phyloP scores from a whole-genome alignment of 2,329 filamentous ascomycete genomes.

The Paracorniculantispora psalliotae region DNA sequence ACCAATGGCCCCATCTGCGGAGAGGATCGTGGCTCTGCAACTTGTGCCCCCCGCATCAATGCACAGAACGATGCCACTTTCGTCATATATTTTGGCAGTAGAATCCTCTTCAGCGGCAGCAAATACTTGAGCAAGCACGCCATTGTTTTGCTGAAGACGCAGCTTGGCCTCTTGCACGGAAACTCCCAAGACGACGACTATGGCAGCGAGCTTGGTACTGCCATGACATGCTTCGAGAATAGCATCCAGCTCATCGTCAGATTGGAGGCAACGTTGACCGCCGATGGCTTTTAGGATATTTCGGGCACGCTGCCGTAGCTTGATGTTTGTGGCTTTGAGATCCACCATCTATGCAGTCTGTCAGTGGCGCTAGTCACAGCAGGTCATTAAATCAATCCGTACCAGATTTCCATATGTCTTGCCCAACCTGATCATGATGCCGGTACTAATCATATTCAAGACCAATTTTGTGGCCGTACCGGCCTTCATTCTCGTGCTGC shows the following conservation, averaged over 20 bases:
- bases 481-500: constrained; percentile 41
- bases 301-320: constrained; percentile 24
- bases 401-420: constrained; percentile 40
- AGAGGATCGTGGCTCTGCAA: constrained; percentile 33
- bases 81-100: not conserved
- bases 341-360: constrained; percentile 26
- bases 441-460: constrained; percentile 37
- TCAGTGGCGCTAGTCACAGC: not conserved
- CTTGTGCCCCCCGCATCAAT: constrained; percentile 39
- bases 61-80: constrained; percentile 26
- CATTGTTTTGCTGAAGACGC: constrained; percentile 14
- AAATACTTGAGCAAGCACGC: constrained; percentile 17
- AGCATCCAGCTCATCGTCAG: constrained; percentile 19
- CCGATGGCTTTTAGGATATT: constrained; percentile 21
- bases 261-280: constrained; percentile 15
- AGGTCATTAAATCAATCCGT: not conserved
- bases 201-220: constrained; percentile 13
- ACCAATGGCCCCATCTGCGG: constrained; percentile 21
- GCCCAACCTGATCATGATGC: constrained; percentile 35
- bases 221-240: constrained; percentile 17
- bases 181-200: constrained; percentile 6
- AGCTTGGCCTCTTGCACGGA: constrained; percentile 19
- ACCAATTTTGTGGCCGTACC: constrained; percentile 41
- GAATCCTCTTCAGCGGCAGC: constrained; percentile 9
- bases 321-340: constrained; percentile 33